Percentiles rank a stretch among this genome's conserved stretches.
phyloP scores from a whole-genome alignment of 371 early-diverging fungal genomes.

The Lichtheimia corymbifera region DNA sequence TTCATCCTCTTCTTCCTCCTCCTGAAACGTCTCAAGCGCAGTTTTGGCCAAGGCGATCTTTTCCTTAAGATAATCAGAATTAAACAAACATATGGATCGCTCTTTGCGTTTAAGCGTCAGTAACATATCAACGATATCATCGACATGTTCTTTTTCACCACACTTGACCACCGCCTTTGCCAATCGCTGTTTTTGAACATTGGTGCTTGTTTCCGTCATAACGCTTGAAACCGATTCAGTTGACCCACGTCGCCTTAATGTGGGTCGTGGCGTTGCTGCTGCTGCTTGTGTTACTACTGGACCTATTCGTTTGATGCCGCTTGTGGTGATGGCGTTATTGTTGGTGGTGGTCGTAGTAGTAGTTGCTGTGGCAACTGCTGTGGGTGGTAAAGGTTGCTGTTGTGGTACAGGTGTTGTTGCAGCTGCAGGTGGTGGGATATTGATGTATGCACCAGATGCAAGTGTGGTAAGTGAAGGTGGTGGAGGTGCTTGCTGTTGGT shows the following conservation, averaged over 20 bases:
- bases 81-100: constrained; percentile 49
- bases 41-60: constrained; percentile 43
- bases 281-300: constrained; percentile 6
- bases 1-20: constrained; percentile 24
- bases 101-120: constrained; percentile 49
- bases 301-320: constrained; percentile 5
- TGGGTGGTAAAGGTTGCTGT: not conserved
- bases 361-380: constrained; percentile 6
- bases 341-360: not conserved
- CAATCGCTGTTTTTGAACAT: constrained; percentile 37
- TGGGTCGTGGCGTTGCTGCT: constrained; percentile 21
- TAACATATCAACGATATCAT: constrained; percentile 50
- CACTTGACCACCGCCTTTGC: constrained; percentile 33
- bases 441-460: not conserved
- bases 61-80: constrained; percentile 29
- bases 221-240: constrained; percentile 30
- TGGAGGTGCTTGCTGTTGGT: not conserved
- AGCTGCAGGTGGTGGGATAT: not conserved
- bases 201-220: constrained; percentile 40
- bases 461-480: constrained; percentile 6
- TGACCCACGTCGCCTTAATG: constrained; percentile 34
- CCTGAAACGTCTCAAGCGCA: constrained; percentile 41
- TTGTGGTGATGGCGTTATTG: constrained; percentile 5
- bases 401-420: constrained; percentile 6
- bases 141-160: constrained; percentile 24